phyloP scores from a whole-genome alignment of 2,329 filamentous ascomycete species.

The Xylariales sp. region DNA sequence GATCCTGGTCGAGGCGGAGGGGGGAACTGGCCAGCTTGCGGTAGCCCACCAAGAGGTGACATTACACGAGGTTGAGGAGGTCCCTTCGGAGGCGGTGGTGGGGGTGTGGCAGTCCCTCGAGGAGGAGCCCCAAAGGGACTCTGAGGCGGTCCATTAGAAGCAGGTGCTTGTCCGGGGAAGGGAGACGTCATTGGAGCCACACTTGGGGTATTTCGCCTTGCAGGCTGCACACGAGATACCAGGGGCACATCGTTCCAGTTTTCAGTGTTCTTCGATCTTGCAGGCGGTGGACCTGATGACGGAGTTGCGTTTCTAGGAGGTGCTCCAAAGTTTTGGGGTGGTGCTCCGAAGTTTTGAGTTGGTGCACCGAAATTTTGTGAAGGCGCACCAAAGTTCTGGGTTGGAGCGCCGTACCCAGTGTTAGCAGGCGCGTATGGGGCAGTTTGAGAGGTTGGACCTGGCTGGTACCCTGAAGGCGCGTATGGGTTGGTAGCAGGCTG shows the following conservation, averaged over 20 bases:
- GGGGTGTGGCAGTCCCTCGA: slow-evolving; percentile 63
- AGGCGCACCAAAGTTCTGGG: slow-evolving; percentile 23
- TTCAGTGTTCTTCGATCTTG: slow-evolving; percentile 65
- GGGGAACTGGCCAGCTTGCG: slow-evolving; percentile 39
- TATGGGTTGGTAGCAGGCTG: slow-evolving; percentile 25
- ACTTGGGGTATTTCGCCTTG: slow-evolving; percentile 70
- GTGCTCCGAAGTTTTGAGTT: slow-evolving; percentile 58
- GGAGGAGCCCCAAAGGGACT: slow-evolving; percentile 54
- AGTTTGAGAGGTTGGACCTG: slow-evolving; percentile 33
- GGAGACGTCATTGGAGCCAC: slow-evolving; percentile 67
- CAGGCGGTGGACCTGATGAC: slow-evolving; percentile 58
- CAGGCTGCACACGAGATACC: slow-evolving; percentile 67
- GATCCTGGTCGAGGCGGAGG: slow-evolving; percentile 48
- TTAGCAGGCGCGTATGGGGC: slow-evolving; percentile 18
- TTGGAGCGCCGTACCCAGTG: slow-evolving; percentile 27
- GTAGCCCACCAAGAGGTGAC: slow-evolving; percentile 62
- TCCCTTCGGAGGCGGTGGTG: slow-evolving; percentile 80
- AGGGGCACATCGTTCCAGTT: slow-evolving; percentile 96
- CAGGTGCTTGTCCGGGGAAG: slow-evolving; percentile 65
- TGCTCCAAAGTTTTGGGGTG: slow-evolving; percentile 37
- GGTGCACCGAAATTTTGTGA: slow-evolving; percentile 42
- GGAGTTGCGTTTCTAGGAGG: slow-evolving; percentile 57
- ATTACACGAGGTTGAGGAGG: slow-evolving; percentile 63
- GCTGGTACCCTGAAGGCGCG: slow-evolving; percentile 54
- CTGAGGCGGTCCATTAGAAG: slow-evolving; percentile 43